phyloP scores from a whole-genome alignment of 1,139 yeast species.

The Taiozyma sp. region DNA sequence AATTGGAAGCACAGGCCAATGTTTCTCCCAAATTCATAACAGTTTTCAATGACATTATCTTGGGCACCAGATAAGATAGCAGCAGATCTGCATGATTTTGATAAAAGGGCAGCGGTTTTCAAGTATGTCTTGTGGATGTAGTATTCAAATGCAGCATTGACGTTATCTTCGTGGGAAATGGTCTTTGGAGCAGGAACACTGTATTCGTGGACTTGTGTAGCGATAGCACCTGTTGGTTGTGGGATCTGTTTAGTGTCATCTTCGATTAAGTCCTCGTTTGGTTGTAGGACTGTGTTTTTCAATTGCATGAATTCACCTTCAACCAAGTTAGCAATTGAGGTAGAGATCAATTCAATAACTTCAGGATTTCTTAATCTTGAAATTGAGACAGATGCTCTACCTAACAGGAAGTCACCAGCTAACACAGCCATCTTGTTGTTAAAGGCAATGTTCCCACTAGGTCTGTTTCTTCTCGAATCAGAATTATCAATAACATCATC shows the following conservation, averaged over 20 bases:
- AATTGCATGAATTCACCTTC: constrained; percentile 99
- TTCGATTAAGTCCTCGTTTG: constrained; percentile 39
- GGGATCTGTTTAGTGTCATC: constrained; percentile 50
- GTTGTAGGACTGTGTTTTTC: constrained; percentile 75
- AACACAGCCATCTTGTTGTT: constrained; percentile 96
- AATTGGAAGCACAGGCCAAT: constrained; percentile 94
- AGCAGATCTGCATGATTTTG: constrained; percentile 91
- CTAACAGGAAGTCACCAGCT: constrained; percentile 93
- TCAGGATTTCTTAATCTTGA: constrained; percentile 94
- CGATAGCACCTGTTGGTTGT: constrained; percentile 58
- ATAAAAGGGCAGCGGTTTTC: constrained; percentile 91
- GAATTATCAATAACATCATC: constrained; percentile 97
- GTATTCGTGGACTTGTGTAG: constrained; percentile 54
- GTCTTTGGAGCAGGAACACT: constrained; percentile 35
- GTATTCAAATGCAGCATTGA: constrained; percentile 87
- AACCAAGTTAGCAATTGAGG: constrained; percentile 92
- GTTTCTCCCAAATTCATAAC: constrained; percentile 88
- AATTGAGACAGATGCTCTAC: constrained; percentile 93
- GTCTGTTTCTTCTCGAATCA: constrained; percentile 85
- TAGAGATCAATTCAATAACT: constrained; percentile 90
- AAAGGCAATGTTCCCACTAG: constrained; percentile 89
- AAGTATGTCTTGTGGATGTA: constrained; percentile 91
- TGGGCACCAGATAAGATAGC: constrained; percentile 89
- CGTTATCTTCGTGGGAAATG: constrained; percentile 62
- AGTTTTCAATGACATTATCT: too few relatives aligned